A percentile compares a stretch with the other conserved stretches of the same genome.
Conservation (phyloP, 108 stramenopile species). For the Skeletonema costatum region DNA sequence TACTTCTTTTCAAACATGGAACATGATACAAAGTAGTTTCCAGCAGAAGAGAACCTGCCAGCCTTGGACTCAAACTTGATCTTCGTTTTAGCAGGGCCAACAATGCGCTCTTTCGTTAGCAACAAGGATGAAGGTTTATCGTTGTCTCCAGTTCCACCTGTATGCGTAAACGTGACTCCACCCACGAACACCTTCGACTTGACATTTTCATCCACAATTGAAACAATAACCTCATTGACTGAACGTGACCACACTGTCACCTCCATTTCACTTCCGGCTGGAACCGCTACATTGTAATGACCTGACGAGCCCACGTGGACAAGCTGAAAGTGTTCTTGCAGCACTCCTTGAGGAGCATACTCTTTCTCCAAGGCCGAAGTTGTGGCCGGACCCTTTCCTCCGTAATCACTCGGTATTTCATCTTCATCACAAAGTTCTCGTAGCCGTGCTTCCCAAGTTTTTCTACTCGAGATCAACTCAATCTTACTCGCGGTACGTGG, state of each 20-base stretch:
- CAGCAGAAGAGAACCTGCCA: conserved; percentile 54
- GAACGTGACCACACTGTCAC: conserved; percentile 70
- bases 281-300: conserved; percentile 51
- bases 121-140: conserved; percentile 50
- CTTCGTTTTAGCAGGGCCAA: conserved; percentile 62
- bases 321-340: conserved; percentile 59
- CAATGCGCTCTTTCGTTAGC: conserved; percentile 60
- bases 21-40: conserved; percentile 64
- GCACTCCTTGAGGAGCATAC: conserved; percentile 55
- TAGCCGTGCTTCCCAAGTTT: conserved; percentile 66
- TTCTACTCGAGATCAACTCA: conserved; percentile 70
- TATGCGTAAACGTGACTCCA: conserved; percentile 29
- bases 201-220: conserved; percentile 55
- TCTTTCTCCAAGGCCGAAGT: conserved; percentile 59
- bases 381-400: conserved; percentile 69
- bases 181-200: conserved; percentile 41
- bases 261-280: conserved; percentile 58
- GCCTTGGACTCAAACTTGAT: conserved; percentile 72
- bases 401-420: conserved; percentile 81
- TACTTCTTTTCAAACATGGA: conserved; percentile 16
- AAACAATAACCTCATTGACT: conserved; percentile 65
- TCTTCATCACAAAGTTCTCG: conserved; percentile 70
- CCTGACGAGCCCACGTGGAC: conserved; percentile 67
- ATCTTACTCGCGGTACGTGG: conserved; percentile 82
- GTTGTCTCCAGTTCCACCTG: conserved; percentile 50